A percentile compares a stretch with the other conserved stretches of the same genome.
Evolutionary conservation across 2,329 filamentous ascomycete species (phyloP).

Genomic region (Ceratocystis cubensis): DNA sequence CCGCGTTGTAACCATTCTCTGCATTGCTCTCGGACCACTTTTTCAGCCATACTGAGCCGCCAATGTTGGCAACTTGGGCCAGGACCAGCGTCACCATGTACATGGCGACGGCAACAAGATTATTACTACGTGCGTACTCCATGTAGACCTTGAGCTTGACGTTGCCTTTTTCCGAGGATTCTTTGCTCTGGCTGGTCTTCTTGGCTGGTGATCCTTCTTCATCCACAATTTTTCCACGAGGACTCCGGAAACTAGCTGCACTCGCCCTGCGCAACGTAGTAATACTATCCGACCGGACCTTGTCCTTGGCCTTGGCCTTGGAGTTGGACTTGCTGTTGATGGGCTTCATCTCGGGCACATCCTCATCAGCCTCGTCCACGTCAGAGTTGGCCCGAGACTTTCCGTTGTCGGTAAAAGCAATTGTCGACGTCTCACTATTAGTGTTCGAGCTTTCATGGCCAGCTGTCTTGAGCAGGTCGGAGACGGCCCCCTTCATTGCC

Average conservation of each 20-base stretch:
- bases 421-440: constrained; percentile 46
- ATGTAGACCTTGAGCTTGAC: constrained; percentile 94
- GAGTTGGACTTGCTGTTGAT: constrained; percentile 57
- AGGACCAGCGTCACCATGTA: constrained; percentile 67
- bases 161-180: constrained; percentile 85
- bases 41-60: constrained; percentile 85
- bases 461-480: constrained; percentile 68
- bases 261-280: constrained; percentile 79
- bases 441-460: constrained; percentile 41
- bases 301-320: constrained; percentile 32
- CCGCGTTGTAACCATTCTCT: constrained; percentile 50
- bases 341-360: constrained; percentile 60
- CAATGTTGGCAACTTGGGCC: constrained; percentile 71
- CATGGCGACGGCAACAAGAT: constrained; percentile 66
- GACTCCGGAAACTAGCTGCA: constrained; percentile 77
- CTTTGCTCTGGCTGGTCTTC: constrained; percentile 67
- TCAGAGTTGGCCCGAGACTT: constrained; percentile 35
- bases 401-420: constrained; percentile 38
- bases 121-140: constrained; percentile 92
- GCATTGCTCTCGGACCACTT: constrained; percentile 77
- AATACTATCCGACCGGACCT: constrained; percentile 55
- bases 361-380: constrained; percentile 69
- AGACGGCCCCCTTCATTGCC: constrained; percentile 85
- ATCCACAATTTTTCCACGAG: constrained; percentile 70
- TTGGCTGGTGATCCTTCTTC: constrained; percentile 67